phyloP scores from a whole-genome alignment of 1,284 basidiomycete genomes.

The Papiliotrema flavescens region DNA sequence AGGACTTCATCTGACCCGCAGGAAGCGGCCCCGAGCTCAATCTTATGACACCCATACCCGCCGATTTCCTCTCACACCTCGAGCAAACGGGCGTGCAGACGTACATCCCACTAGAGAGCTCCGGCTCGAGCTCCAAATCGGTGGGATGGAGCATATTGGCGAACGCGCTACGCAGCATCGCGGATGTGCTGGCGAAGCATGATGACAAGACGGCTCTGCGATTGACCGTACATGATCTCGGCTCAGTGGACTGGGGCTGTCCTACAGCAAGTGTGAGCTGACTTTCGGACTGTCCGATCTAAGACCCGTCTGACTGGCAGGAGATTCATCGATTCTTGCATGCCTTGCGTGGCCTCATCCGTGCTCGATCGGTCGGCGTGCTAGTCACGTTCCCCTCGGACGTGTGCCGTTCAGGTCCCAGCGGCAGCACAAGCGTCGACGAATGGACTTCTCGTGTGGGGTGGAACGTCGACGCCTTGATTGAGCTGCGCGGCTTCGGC shows the following conservation, averaged over 20 bases:
- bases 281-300: not conserved
- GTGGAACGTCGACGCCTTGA: conserved; percentile 70
- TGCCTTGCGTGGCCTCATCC: conserved; percentile 61
- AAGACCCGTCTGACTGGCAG: conserved; percentile 47
- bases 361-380: conserved; percentile 57
- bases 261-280: conserved; percentile 55
- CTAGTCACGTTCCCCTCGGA: conserved; percentile 61
- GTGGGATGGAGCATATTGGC: conserved; percentile 6
- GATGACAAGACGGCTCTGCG: conserved; percentile 16
- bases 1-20: not conserved
- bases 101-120: conserved; percentile 16
- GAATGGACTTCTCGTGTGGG: conserved; percentile 73
- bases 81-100: conserved; percentile 15
- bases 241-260: conserved; percentile 68
- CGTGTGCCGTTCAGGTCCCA: conserved; percentile 27
- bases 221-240: conserved; percentile 59
- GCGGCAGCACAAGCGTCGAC: conserved; percentile 48
- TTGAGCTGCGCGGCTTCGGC: conserved; percentile 74
- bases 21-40: conserved; percentile 16
- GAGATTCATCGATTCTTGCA: conserved; percentile 67
- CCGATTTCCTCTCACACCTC: conserved; percentile 14
- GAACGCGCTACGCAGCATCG: conserved; percentile 10
- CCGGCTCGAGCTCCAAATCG: conserved; percentile 5
- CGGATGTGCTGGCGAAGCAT: conserved; percentile 9
- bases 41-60: conserved; percentile 29